These are phyloP conservation scores for Penicillium olsonii DNA, from an alignment of 2,329 filamentous ascomycete species.

Conservation along the genomic window DNA sequence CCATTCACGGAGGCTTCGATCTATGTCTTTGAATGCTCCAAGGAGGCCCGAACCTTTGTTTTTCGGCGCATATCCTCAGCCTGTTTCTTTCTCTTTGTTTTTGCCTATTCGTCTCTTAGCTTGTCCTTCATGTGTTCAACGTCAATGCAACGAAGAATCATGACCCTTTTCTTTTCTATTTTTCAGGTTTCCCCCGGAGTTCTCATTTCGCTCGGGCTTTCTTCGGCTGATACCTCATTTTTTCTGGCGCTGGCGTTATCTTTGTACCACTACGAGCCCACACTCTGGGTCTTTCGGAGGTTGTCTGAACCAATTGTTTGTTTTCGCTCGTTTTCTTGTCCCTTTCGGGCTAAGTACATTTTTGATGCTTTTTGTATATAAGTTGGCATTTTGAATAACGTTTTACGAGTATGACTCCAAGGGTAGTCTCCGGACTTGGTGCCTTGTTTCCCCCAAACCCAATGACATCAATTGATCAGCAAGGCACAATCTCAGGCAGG, in stretches of 20 bases:
- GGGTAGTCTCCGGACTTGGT: neutral
- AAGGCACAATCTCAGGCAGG: neutral
- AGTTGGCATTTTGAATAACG: constrained; percentile 2
- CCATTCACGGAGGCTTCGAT: constrained; percentile 16
- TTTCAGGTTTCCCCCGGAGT: constrained; percentile 10
- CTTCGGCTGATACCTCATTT: constrained; percentile 9
- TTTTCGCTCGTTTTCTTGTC: neutral
- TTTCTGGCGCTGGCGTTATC: constrained; percentile 5
- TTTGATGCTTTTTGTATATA: constrained; percentile 5
- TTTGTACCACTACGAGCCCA: constrained; percentile 8
- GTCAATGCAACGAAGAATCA: constrained; percentile 43
- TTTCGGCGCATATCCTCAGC: constrained; percentile 5
- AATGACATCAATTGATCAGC: neutral
- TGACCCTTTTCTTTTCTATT: constrained; percentile 28
- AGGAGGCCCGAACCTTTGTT: constrained; percentile 16
- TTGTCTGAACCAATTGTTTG: constrained; percentile 1
- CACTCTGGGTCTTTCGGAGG: constrained; percentile 2
- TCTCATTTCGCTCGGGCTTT: constrained; percentile 9
- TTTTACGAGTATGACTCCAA: neutral
- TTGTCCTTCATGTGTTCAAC: constrained; percentile 36
- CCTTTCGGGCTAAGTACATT: constrained; percentile 3
- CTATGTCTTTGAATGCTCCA: constrained; percentile 20
- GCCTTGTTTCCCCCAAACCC: neutral
- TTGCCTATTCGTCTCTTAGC: constrained; percentile 28
- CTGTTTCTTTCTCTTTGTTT: constrained; percentile 11